These are phyloP conservation scores for Talaromyces thailandensis DNA, from an alignment of 495 filamentous ascomycete genomes.

Conservation along the genomic window DNA sequence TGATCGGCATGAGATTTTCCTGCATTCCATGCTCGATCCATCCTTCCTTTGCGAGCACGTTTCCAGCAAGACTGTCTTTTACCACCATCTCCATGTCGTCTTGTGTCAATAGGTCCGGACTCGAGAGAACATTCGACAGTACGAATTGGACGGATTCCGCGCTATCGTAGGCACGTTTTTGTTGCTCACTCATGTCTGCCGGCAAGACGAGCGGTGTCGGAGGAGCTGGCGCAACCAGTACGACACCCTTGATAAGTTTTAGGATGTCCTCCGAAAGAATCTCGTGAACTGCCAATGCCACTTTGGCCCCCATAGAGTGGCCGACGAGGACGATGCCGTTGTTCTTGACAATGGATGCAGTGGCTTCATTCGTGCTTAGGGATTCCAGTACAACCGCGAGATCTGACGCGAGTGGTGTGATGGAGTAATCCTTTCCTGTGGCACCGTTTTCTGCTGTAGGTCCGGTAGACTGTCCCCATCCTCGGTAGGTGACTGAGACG, in stretches of 20 bases:
- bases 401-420: constrained; percentile 21
- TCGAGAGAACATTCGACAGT: constrained; percentile 24
- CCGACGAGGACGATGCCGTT: constrained; percentile 27
- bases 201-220: constrained; percentile 23
- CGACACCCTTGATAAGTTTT: constrained; percentile 18
- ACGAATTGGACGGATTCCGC: constrained; percentile 14
- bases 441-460: constrained; percentile 8
- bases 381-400: constrained; percentile 15
- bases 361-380: constrained; percentile 7
- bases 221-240: constrained; percentile 28
- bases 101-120: constrained; percentile 10
- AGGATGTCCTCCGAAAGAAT: constrained; percentile 7
- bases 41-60: constrained; percentile 20
- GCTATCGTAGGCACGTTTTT: constrained; percentile 20
- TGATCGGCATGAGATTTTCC: constrained; percentile 23
- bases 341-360: constrained; percentile 1
- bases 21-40: constrained; percentile 33
- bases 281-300: constrained; percentile 22
- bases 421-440: constrained; percentile 14
- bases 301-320: constrained; percentile 37
- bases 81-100: constrained; percentile 17
- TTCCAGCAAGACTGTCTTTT: constrained; percentile 22
- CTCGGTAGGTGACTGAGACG: constrained; percentile 25
- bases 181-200: constrained; percentile 26
- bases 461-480: constrained; percentile 30